phyloP scores from a whole-genome alignment of 225 moss, liverwort and hornwort species.

The Lunularia cruciata region DNA sequence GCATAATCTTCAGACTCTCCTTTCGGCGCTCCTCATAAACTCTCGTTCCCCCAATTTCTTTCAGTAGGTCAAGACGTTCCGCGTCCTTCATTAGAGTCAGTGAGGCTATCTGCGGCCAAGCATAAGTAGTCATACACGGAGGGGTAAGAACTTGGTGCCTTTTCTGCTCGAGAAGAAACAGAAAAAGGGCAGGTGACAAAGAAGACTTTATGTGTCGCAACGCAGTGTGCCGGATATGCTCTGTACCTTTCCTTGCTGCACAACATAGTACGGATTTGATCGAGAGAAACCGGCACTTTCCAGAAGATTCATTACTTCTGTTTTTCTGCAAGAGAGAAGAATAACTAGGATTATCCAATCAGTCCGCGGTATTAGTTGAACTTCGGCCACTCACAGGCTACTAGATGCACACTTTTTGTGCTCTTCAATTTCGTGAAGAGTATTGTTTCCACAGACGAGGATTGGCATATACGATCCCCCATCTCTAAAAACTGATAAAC shows the following conservation, averaged over 20 bases:
- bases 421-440: too few relatives aligned
- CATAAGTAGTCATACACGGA: not conserved
- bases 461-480: too few relatives aligned
- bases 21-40: slow-evolving; percentile 94
- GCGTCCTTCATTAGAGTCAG: slow-evolving; percentile 92
- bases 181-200: too few relatives aligned
- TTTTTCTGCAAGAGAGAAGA: slow-evolving; percentile 53
- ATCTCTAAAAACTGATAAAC: too few relatives aligned
- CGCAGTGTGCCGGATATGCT: not conserved
- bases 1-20: slow-evolving; percentile 92
- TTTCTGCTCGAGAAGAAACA: slow-evolving; percentile 1
- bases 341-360: too few relatives aligned
- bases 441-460: too few relatives aligned
- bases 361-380: too few relatives aligned
- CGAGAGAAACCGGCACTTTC: slow-evolving; percentile 97
- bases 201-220: too few relatives aligned
- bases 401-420: too few relatives aligned
- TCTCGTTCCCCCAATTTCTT: slow-evolving; percentile 93
- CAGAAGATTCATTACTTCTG: slow-evolving; percentile 89
- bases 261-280: slow-evolving; percentile 93
- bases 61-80: slow-evolving; percentile 82
- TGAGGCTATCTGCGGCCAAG: slow-evolving; percentile 70
- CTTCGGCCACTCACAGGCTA: too few relatives aligned
- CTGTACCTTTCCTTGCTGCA: slow-evolving; percentile 88
- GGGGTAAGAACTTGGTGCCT: not conserved